Base-by-base conservation (phyloP, 208 protist genomes). In the Trypanosoma scelopori region DNA sequence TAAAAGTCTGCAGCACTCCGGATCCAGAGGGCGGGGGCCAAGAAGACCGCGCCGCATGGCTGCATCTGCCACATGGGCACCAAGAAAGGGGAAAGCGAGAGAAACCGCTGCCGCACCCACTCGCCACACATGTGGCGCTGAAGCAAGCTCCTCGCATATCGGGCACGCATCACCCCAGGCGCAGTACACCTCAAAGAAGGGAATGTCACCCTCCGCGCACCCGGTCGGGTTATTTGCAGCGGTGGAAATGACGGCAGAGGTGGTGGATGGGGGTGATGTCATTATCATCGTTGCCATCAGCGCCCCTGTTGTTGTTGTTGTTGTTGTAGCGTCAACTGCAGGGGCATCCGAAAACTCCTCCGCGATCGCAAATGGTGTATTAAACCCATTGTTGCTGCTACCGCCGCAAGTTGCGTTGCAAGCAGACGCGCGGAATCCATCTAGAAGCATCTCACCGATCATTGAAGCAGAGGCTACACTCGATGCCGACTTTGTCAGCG, bases 121-220 rank as follows among this genome's bases (percentile, higher is more conserved):
- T 12, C 68, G 68, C 86, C 86, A 93, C 45, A 59, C 57, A 49
- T 87, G 56, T 27, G 81, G 76, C 13, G 77, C 59, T 0, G 71
- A 55, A 22, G 81, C 78, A 32, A 93, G 78, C 39, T 79, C 74
- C 57, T 91, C 84, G 30, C 87, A 93, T 35, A 85, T 66, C 15
- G 84, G 78, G 37, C 87, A 93, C 7, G 87, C 87, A 15, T 79
- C 75, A 16, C 87, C 87, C 87, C 87, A 93, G 0, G 76, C 81
- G 60, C 87, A 93, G 59, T 86, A 80, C 35, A 87, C 84, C 7
- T 76, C 68, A 3, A 50, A 69, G 12, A 28, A 16, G 5, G 48
- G 47, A 48, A 42, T 47, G 37, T 66, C 55, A 48, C 30, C 30
- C 2, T 5, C 55, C 28, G 12, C 22, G 1, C 35, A 16, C 47